Evolutionary conservation across 768 basidiomycete genomes (phyloP).

Genomic region (Dentipellis fragilis): DNA sequence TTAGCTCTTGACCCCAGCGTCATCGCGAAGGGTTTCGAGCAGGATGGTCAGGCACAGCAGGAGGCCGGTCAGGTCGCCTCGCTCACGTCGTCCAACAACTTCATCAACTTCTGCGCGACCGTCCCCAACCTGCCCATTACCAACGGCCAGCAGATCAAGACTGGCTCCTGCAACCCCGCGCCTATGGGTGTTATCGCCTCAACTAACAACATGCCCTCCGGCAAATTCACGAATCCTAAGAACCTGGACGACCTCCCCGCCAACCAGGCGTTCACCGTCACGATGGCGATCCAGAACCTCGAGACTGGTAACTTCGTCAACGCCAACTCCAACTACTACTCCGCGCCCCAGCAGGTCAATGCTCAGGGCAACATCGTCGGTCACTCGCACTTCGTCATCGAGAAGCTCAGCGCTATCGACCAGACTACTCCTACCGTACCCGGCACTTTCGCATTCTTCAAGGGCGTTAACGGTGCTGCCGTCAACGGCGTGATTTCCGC

Average conservation of each 20-base stretch:
- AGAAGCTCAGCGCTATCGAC: conserved; percentile 36
- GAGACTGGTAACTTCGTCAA: conserved; percentile 52
- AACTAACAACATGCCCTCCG: conserved; percentile 38
- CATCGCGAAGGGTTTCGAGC: conserved; percentile 44
- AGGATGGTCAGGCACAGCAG: conserved; percentile 33
- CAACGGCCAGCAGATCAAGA: conserved; percentile 43
- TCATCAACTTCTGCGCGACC: conserved; percentile 57
- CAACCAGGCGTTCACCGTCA: conserved; percentile 42
- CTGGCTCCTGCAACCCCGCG: conserved; percentile 50
- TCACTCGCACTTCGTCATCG: conserved; percentile 54
- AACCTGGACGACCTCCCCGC: conserved; percentile 36
- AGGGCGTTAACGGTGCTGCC: conserved; percentile 37
- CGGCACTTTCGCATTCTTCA: conserved; percentile 49
- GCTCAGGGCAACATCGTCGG: conserved; percentile 43
- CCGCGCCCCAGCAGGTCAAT: conserved; percentile 44
- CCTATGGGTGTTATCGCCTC: conserved; percentile 52
- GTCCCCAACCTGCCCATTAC: conserved; percentile 42
- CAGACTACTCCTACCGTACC: conserved; percentile 42
- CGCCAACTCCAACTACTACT: conserved; percentile 38
- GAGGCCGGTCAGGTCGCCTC: conserved; percentile 42
- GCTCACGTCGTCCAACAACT: conserved; percentile 60
- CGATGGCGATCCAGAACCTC: conserved; percentile 34
- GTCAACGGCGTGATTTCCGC: conserved; percentile 30
- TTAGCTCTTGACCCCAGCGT: conserved; percentile 36
- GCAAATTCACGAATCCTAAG: conserved; percentile 39